Conservation (phyloP, 2,329 filamentous ascomycete genomes). For the Ophiostoma tasmaniense region DNA sequence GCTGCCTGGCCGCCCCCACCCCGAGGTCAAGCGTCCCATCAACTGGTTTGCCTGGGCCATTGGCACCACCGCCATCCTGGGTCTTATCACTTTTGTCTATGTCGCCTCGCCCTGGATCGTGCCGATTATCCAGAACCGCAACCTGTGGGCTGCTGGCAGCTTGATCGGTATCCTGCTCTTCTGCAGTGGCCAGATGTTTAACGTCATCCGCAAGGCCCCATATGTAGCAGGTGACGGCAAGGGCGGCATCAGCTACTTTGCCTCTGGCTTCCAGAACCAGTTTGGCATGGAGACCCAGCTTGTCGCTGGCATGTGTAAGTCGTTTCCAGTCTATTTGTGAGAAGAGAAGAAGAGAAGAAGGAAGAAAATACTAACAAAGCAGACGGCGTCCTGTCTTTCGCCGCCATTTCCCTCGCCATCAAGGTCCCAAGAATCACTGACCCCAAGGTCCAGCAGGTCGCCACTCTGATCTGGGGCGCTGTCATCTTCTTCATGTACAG, state of each 20-base stretch:
- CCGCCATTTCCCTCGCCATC: conserved; percentile 79
- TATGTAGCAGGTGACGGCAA: conserved; percentile 80
- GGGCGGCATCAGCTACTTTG: conserved; percentile 85
- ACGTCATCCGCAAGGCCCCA: conserved; percentile 91
- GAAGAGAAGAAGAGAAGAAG: not conserved
- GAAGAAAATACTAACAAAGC: not conserved
- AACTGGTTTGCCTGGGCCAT: conserved; percentile 74
- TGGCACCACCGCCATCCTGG: conserved; percentile 59
- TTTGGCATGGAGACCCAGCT: conserved; percentile 94
- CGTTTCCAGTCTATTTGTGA: not conserved
- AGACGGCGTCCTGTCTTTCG: conserved; percentile 71
- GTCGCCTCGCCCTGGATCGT: conserved; percentile 71
- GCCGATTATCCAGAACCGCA: conserved; percentile 79
- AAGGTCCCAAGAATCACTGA: conserved; percentile 87
- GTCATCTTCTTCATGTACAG: conserved; percentile 80
- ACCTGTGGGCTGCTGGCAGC: conserved; percentile 85
- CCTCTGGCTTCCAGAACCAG: conserved; percentile 85
- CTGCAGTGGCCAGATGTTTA: conserved; percentile 98
- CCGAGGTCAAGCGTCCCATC: conserved; percentile 70
- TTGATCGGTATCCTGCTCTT: conserved; percentile 86
- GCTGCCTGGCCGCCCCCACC: conserved; percentile 69
- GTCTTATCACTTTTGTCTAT: conserved; percentile 56
- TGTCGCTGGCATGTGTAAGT: conserved; percentile 78
- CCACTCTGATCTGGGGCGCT: conserved; percentile 69
- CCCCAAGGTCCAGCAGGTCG: conserved; percentile 66